Conservation (phyloP, 176 grass and related monocot species). For the Urochloa ruziziensis region DNA sequence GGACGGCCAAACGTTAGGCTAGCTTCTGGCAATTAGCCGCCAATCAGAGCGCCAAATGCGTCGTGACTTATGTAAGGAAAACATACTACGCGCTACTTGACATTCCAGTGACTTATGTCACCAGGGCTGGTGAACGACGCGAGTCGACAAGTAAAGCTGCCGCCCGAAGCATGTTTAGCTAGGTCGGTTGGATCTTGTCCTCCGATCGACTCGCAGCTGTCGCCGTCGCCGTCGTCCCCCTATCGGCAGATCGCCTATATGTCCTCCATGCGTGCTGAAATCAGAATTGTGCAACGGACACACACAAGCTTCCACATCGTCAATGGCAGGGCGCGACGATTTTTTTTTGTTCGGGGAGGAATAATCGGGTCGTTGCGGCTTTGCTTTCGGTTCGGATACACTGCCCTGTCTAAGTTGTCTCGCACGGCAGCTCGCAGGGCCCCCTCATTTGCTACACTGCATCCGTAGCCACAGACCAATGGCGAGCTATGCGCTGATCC, state of each 20-base stretch:
- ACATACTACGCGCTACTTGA: neutral
- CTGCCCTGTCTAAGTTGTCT: neutral
- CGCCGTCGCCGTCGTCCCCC: neutral
- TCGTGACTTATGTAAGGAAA: too few species aligned
- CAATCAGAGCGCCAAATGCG: constrained; percentile 9
- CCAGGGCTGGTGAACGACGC: constrained; percentile 11
- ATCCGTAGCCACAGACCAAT: neutral
- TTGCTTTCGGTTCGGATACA: constrained; percentile 13
- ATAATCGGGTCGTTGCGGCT: neutral
- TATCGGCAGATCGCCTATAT: neutral
- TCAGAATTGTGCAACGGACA: neutral
- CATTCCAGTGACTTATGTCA: neutral
- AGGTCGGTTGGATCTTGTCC: constrained; percentile 12
- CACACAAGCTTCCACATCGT: neutral
- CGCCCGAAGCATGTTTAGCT: too few species aligned
- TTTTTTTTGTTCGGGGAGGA: neutral
- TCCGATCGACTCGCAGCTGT: neutral
- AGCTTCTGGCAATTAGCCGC: neutral
- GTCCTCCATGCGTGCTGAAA: neutral
- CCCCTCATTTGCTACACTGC: neutral
- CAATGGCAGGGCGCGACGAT: neutral
- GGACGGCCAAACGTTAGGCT: constrained; percentile 29
- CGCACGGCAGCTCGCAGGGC: neutral
- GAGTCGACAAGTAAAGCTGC: neutral
- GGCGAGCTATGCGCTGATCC: too few species aligned